Percentiles rank a stretch among this genome's conserved stretches.
These are phyloP conservation scores for Pythium periplocum DNA, from an alignment of 352 stramenopile genomes.

Conservation along the genomic window DNA sequence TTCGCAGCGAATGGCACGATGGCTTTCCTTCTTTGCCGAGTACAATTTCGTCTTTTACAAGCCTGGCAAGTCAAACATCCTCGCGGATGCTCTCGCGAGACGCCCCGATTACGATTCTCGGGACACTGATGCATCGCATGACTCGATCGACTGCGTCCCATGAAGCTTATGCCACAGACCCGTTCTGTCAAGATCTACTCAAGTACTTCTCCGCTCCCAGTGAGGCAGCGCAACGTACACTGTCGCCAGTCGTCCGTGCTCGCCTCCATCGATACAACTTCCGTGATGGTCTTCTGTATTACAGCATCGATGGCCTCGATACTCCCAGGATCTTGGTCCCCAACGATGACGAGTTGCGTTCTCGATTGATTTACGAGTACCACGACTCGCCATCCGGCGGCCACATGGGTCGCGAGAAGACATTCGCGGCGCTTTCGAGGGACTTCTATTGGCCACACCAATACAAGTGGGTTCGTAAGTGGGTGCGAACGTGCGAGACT, in stretches of 20 bases:
- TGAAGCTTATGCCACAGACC: no score
- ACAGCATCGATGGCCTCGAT: not conserved
- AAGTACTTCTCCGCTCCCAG: no score
- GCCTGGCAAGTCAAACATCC: not conserved
- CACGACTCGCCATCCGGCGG: constrained; percentile 10
- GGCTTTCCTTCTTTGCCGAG: constrained; percentile 1
- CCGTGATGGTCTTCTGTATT: not conserved
- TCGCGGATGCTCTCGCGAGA: not conserved
- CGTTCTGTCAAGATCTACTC: no score
- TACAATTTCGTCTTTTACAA: constrained; percentile 1
- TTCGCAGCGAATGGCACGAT: not conserved
- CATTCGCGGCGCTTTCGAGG: constrained; percentile 5
- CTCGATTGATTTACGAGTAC: constrained; percentile 10
- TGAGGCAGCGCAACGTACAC: no score
- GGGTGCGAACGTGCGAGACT: constrained; percentile 16
- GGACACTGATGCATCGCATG: no score
- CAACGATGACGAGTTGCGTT: constrained; percentile 1
- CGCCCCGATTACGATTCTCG: not conserved
- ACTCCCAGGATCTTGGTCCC: not conserved
- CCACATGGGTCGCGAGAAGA: constrained; percentile 21
- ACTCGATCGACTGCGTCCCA: no score
- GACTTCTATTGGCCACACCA: constrained; percentile 19
- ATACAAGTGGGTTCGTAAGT: constrained; percentile 20
- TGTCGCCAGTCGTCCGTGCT: no score
- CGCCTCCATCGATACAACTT: no score